Base-by-base conservation (phyloP, 306 rosid genomes). In the Malus sieversii region DNA sequence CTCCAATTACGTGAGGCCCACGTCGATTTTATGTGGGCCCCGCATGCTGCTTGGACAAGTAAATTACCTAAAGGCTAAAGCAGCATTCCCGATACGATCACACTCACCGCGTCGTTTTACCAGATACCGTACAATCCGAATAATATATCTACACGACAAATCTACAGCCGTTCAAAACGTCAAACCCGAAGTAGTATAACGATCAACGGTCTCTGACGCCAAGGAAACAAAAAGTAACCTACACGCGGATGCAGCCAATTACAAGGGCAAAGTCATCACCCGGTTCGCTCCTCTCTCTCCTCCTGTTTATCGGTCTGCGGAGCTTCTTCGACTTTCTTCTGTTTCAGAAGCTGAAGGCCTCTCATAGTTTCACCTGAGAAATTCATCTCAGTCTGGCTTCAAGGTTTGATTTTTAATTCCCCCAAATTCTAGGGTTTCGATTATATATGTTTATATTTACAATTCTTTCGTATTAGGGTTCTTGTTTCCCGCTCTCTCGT, bases 381-480 rank as follows among this genome's bases (percentile, higher is more conserved):
- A 46, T 19, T 63, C 66, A 55, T 72, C 27, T 75, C 78, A 66
- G 81, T 85, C 90, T 78, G 83, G 75, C 82, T 75, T 66, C 8
- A 45, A 79, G 90, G 88, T 84, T 74, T 14, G 59, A 27, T 35
- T 77, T 70, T 78, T 75, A 66, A 46, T 10, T 30, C 51, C 23
- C 22, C 20, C 46, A 6, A 52, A 66, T 63, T 68, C 35, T 79
- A 66, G 87, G 87, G 85, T 66, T 63, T 66, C 8, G 5, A 6
- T 44, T 22, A 1, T 35, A 35, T 57, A 12, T n/a, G 4, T 3
- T 22, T 63, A 6, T 72, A 5, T 5, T 12, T 64, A 42, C 65
- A 22, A 2, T 11, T n/a, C 60, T 66, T 70, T 70, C 46, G 8
- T 35, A 29, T 73, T 77, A 38, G 61, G 76, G 59, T 69, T 77